A percentile compares a stretch with the other conserved stretches of the same genome.
Conservation (phyloP, 306 rosid species). For the Castanea crenata region DNA sequence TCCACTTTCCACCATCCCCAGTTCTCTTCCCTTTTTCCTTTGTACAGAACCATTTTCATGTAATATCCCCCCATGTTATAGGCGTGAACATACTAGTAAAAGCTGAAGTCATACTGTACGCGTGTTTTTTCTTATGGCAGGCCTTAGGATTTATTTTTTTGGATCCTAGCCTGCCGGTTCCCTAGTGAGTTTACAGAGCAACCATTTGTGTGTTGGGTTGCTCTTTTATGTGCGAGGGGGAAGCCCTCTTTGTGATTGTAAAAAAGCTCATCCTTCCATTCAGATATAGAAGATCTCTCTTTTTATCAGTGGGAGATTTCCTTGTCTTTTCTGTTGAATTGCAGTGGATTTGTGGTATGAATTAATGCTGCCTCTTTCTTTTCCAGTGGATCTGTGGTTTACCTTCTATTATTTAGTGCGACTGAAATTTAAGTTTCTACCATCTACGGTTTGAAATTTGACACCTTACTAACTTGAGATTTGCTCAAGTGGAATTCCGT, state of each 20-base stretch:
- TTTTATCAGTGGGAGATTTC: background rate
- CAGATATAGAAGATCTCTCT: background rate
- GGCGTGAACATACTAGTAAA: conserved; percentile 16
- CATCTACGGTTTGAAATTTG: too few species aligned
- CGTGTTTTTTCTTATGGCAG: conserved; percentile 24
- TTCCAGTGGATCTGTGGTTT: background rate
- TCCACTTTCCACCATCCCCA: conserved; percentile 16
- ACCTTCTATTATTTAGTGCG: too few species aligned
- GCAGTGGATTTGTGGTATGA: background rate
- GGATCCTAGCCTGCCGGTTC: conserved; percentile 41
- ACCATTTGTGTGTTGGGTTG: background rate
- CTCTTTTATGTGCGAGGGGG: background rate
- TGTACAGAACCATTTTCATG: conserved; percentile 41
- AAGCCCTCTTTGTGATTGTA: conserved; percentile 1
- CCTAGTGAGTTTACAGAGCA: conserved; percentile 1
- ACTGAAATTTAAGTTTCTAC: too few species aligned
- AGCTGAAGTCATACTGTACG: conserved; percentile 28
- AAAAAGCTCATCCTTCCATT: background rate
- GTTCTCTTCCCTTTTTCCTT: background rate
- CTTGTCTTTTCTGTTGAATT: background rate
- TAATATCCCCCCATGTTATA: conserved; percentile 15
- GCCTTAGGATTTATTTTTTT: conserved; percentile 42
- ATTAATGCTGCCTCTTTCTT: background rate
- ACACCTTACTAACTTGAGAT: too few species aligned
- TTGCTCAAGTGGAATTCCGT: rapidly evolving